These are phyloP conservation scores for Aurantiochytrium sp. DNA, from an alignment of 108 stramenopile species.

Conservation along the genomic window DNA sequence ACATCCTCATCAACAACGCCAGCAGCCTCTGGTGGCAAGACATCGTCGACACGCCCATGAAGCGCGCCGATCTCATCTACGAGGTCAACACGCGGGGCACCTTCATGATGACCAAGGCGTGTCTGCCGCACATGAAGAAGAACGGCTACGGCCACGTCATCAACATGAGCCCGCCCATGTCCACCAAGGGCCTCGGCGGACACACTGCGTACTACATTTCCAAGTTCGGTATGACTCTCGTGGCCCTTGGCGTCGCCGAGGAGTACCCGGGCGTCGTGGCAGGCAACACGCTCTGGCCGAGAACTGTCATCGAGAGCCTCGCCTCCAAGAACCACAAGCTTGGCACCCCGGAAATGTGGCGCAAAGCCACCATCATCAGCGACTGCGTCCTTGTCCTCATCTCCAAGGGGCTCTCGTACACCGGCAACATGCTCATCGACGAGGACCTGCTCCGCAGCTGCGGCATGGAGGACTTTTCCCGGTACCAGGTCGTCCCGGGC, in stretches of 20 bases:
- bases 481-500: neutral
- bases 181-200: neutral
- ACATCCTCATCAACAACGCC: constrained; percentile 27
- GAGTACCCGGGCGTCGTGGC: neutral
- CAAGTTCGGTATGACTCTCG: constrained; percentile 6
- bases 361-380: neutral
- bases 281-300: neutral
- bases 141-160: constrained; percentile 23
- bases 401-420: neutral
- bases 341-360: neutral
- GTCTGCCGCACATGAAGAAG: neutral
- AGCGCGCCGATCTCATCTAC: neutral
- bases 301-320: constrained; percentile 1
- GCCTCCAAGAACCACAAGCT: constrained; percentile 6
- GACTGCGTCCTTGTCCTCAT: constrained; percentile 14
- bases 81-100: constrained; percentile 19
- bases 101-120: constrained; percentile 26
- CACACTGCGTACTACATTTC: neutral
- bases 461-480: neutral
- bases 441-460: neutral
- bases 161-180: constrained; percentile 29
- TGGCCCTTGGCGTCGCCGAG: neutral
- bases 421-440: neutral
- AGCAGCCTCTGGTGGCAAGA: constrained; percentile 27
- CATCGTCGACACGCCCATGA: constrained; percentile 17